A percentile compares a stretch with the other conserved stretches of the same genome.
phyloP scores from a whole-genome alignment of 2,329 filamentous ascomycete species.

The Salinomyces thailandicus region DNA sequence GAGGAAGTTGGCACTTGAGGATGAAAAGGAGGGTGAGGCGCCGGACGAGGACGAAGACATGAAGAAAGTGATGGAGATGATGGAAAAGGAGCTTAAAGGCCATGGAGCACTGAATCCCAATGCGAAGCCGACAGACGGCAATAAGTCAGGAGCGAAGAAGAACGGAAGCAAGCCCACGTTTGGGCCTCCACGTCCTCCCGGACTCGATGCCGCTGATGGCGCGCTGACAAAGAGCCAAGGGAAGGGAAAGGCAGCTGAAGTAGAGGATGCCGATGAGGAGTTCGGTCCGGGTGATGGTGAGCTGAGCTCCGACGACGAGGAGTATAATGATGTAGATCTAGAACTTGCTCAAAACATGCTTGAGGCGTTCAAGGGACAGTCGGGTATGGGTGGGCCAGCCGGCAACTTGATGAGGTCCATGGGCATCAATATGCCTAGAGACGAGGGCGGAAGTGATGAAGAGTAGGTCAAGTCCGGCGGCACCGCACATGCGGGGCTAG shows the following conservation, averaged over 20 bases:
- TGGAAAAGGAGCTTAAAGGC: conserved; percentile 62
- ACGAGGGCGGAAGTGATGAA: conserved; percentile 47
- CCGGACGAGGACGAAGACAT: conserved; percentile 52
- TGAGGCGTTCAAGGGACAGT: conserved; percentile 86
- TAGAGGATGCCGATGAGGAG: conserved; percentile 15
- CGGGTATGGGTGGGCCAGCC: conserved; percentile 71
- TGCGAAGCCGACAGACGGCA: conserved; percentile 20
- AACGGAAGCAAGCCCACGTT: conserved; percentile 13
- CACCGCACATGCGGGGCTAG: too few species aligned
- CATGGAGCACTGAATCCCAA: conserved; percentile 49
- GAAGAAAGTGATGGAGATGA: conserved; percentile 52
- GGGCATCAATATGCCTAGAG: conserved; percentile 69
- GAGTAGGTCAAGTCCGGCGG: conserved; percentile 1
- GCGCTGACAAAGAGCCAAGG: conserved; percentile 7
- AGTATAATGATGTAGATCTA: conserved; percentile 67
- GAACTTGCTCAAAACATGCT: conserved; percentile 84
- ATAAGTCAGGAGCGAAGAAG: conserved; percentile 5
- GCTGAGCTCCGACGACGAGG: conserved; percentile 32
- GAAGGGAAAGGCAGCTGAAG: conserved; percentile 21
- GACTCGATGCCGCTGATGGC: conserved; percentile 8
- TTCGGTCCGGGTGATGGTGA: conserved; percentile 31
- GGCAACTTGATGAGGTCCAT: conserved; percentile 81
- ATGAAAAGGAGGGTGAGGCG: conserved; percentile 34
- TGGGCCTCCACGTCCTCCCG: conserved; percentile 22
- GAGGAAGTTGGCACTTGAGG: conserved; percentile 26